A percentile compares a stretch with the other conserved stretches of the same genome.
phyloP scores from a whole-genome alignment of 2,329 filamentous ascomycete species.

The Metarhizium sp. region DNA sequence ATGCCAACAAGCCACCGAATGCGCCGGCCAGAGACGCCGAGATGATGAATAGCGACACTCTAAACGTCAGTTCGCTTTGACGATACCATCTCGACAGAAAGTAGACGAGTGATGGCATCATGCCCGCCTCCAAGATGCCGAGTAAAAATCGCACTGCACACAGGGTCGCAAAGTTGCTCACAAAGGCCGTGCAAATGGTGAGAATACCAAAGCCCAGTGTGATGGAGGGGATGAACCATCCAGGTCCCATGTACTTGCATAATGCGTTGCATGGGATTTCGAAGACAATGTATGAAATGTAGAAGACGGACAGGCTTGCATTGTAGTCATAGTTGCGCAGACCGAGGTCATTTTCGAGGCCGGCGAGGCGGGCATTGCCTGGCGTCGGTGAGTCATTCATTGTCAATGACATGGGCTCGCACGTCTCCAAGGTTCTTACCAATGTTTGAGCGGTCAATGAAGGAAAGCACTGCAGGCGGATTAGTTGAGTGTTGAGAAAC shows the following conservation, averaged over 20 bases:
- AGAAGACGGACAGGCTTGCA: slow-evolving; percentile 50
- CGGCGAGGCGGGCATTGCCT: slow-evolving; percentile 51
- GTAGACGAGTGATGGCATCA: slow-evolving; percentile 58
- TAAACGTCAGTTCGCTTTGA: slow-evolving; percentile 51
- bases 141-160: slow-evolving; percentile 51
- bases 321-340: slow-evolving; percentile 54
- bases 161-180: slow-evolving; percentile 34
- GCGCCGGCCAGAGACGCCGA: slow-evolving; percentile 58
- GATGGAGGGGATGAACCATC: slow-evolving; percentile 52
- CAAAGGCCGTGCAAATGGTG: slow-evolving; percentile 53
- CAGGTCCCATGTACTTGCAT: slow-evolving; percentile 56
- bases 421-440: slow-evolving; percentile 27
- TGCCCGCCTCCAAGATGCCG: slow-evolving; percentile 54
- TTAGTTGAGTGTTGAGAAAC: background rate
- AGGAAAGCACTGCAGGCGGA: slow-evolving; percentile 20
- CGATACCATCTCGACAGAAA: slow-evolving; percentile 57
- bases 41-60: slow-evolving; percentile 54
- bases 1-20: slow-evolving; percentile 56
- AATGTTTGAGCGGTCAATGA: slow-evolving; percentile 59
- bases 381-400: background rate
- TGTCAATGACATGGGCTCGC: background rate
- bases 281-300: slow-evolving; percentile 56
- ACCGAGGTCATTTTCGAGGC: slow-evolving; percentile 43
- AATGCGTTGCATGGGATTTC: slow-evolving; percentile 53
- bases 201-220: slow-evolving; percentile 48